Conservation (phyloP, 495 filamentous ascomycete genomes). For the Neurospora sp. region DNA sequence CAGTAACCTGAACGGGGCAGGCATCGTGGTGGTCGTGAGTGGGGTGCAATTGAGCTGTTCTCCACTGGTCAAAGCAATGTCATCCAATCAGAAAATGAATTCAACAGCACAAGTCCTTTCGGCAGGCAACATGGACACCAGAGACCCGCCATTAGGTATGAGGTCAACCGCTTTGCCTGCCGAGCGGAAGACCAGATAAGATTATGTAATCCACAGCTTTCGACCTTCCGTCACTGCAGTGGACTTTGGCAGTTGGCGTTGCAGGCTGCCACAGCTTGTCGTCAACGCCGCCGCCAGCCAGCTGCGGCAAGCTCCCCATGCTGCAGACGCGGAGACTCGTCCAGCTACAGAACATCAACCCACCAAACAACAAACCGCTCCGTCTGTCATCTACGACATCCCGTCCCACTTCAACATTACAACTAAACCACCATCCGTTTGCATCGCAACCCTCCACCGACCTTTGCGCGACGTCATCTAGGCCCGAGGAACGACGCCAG, state of each 20-base stretch:
- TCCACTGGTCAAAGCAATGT: not conserved
- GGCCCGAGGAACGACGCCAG: not conserved
- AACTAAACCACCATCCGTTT: not conserved
- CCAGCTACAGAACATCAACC: not conserved
- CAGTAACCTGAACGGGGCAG: not conserved
- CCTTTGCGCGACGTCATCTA: not conserved
- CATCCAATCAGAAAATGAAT: not conserved
- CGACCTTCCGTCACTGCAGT: not conserved
- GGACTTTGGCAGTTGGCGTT: not conserved
- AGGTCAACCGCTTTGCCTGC: not conserved
- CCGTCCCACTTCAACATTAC: not conserved
- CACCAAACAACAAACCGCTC: not conserved
- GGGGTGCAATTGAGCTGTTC: not conserved
- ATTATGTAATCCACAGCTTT: constrained; percentile 15
- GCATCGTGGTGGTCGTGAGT: not conserved
- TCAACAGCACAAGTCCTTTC: not conserved
- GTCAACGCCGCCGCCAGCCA: constrained; percentile 16
- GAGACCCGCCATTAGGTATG: not conserved
- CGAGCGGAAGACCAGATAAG: not conserved
- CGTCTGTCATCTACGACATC: not conserved
- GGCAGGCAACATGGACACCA: not conserved
- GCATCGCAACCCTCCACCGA: not conserved
- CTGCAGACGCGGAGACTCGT: not conserved
- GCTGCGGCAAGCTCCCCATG: not conserved
- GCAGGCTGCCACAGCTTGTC: constrained; percentile 31